Percentiles rank a stretch among this genome's conserved stretches.
These are phyloP conservation scores for Schrenkiella parvula DNA, from an alignment of 345 rosid species.

Conservation along the genomic window DNA sequence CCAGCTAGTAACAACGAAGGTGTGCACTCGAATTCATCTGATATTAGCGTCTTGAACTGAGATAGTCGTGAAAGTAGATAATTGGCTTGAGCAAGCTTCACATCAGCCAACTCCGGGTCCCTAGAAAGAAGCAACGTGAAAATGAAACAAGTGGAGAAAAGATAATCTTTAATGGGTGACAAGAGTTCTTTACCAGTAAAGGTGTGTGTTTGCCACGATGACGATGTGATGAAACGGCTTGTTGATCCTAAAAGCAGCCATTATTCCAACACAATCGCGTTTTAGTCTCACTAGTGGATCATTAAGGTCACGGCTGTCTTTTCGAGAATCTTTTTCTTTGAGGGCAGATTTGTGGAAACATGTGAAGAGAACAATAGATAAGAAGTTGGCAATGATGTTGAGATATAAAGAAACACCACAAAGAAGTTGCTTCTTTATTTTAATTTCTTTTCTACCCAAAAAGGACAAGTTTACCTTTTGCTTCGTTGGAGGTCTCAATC, in stretches of 20 bases:
- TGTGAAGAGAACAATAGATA: background rate
- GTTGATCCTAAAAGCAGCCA: constrained; percentile 82
- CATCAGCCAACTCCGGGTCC: constrained; percentile 93
- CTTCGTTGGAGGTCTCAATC: constrained; percentile 26
- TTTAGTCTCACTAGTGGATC: constrained; percentile 76
- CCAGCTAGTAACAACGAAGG: constrained; percentile 73
- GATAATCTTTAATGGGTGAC: background rate
- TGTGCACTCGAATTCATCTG: constrained; percentile 51
- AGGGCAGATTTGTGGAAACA: constrained; percentile 2
- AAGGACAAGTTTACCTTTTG: constrained; percentile 39
- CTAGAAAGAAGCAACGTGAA: constrained; percentile 35
- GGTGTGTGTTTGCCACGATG: constrained; percentile 84
- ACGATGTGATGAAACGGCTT: constrained; percentile 50
- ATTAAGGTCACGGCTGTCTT: constrained; percentile 65
- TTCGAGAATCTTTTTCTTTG: constrained; percentile 26
- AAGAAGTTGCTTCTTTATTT: background rate
- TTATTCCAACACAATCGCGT: constrained; percentile 88
- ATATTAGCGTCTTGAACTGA: constrained; percentile 51
- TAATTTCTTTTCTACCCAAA: background rate
- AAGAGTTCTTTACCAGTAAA: constrained; percentile 59
- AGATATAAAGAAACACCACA: constrained; percentile 16
- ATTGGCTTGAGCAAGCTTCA: constrained; percentile 94
- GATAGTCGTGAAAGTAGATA: constrained; percentile 66
- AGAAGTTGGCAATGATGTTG: constrained; percentile 18
- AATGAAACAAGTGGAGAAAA: background rate